Evolutionary conservation across 1,284 basidiomycete species (phyloP).

Genomic region (Melanopsichium pennsylvanicum): DNA sequence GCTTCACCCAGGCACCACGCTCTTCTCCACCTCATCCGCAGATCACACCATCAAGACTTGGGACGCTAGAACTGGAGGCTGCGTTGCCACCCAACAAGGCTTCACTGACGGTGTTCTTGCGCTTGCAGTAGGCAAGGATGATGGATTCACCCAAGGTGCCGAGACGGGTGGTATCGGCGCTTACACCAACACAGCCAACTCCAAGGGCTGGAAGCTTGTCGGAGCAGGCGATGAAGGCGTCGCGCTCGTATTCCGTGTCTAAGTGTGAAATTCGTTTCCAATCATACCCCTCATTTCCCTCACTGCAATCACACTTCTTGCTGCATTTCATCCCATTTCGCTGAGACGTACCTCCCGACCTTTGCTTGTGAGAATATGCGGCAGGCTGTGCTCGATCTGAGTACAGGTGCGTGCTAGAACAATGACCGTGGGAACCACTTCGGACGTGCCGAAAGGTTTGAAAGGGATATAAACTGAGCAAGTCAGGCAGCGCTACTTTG

Average conservation of each 20-base stretch:
- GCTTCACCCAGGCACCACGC: slow-evolving; percentile 83
- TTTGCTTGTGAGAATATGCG: not conserved
- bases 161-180: slow-evolving; percentile 63
- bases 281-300: slow-evolving; percentile 20
- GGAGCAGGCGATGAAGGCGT: slow-evolving; percentile 65
- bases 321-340: not conserved
- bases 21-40: slow-evolving; percentile 72
- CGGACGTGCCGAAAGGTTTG: slow-evolving; percentile 14
- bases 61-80: slow-evolving; percentile 85
- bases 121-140: slow-evolving; percentile 72
- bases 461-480: slow-evolving; percentile 14
- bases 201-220: slow-evolving; percentile 60
- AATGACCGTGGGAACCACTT: not conserved
- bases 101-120: slow-evolving; percentile 82
- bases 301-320: not conserved
- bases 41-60: slow-evolving; percentile 88
- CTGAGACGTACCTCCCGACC: slow-evolving; percentile 1
- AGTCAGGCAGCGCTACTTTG: not conserved
- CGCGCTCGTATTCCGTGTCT: slow-evolving; percentile 62
- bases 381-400: not conserved
- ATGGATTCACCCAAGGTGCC: slow-evolving; percentile 65
- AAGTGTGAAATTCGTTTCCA: not conserved
- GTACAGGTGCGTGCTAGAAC: not conserved
- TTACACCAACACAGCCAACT: slow-evolving; percentile 40
- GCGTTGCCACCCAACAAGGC: slow-evolving; percentile 82